Evolutionary conservation across 2,329 filamentous ascomycete genomes (phyloP), one percentile per base, ranked within the genome.

Genomic region (Leptographium wingfieldii): DNA sequence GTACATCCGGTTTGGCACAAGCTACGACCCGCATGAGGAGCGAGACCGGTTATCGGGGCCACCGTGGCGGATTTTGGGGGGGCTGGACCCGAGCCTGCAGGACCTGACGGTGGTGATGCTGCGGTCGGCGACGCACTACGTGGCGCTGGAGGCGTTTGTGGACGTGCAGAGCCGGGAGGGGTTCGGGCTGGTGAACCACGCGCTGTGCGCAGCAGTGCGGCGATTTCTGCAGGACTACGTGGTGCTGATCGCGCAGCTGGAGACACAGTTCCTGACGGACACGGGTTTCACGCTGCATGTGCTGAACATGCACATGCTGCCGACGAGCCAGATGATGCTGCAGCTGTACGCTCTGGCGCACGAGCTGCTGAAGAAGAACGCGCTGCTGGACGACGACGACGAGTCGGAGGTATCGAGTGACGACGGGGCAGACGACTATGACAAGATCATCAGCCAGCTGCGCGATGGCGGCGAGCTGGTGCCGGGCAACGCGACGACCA

Each of bases 171-270:
- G 92, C 70, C 81, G 90, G 51, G 90, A 94, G 57, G 90, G 96
- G 69, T 96, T 92, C 72, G 94, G 94, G 10, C 86, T 89, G 25
- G 92, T 99, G 63, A 97, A 95, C 69, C 94, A 99, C 73, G 92
- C 94, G 0, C 77, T 99, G 38, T 97, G 94, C 72, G 92, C 94
- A n/a, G 88, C 92, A 9, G 90, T 99, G 67, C 84, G 94, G 62
- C 95, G 90, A 69, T 79, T 95, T 53, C 75, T 99, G 33, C 94
- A 96, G 61, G 94, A 99, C 71, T 99, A 97, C 69, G 78, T 97
- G 61, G 85, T 95, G 59, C 83, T 99, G 72, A 84, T 97, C 68
- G 91, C 91, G 22, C 94, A 99, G 71, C 78, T 99, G 40, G 94
- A 99, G 72, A 90, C 90, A 60, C 92, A 97, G 68, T 88, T 95